A percentile compares a stretch with the other conserved stretches of the same genome.
These are phyloP conservation scores for Hymenochaete sp. DNA, from an alignment of 1,284 basidiomycete genomes.

Conservation along the genomic window DNA sequence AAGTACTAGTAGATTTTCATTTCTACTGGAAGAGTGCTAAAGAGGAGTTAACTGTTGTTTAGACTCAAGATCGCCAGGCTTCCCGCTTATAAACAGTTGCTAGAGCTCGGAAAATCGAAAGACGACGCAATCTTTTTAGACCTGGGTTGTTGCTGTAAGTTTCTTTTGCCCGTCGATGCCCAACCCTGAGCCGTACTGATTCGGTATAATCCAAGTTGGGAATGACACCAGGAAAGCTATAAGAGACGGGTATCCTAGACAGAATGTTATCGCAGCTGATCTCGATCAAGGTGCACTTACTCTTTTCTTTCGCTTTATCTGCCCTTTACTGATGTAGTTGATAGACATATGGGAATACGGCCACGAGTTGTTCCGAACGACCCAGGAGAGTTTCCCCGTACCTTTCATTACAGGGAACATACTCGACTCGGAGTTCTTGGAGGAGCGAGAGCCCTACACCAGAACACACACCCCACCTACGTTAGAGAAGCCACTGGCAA, in stretches of 20 bases:
- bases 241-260: constrained; percentile 21
- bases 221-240: constrained; percentile 22
- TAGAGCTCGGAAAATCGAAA: constrained; percentile 24
- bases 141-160: constrained; percentile 27
- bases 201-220: constrained; percentile 18
- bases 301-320: not conserved
- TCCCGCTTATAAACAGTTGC: constrained; percentile 21
- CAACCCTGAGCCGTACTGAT: not conserved
- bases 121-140: constrained; percentile 25
- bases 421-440: constrained; percentile 26
- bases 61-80: constrained; percentile 21
- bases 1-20: too few relatives aligned
- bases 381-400: constrained; percentile 19
- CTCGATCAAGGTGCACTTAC: constrained; percentile 16
- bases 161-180: constrained; percentile 6
- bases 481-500: constrained; percentile 28
- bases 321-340: not conserved
- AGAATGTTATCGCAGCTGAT: constrained; percentile 21
- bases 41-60: too few relatives aligned
- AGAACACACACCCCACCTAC: constrained; percentile 21
- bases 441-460: constrained; percentile 24
- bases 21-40: too few relatives aligned
- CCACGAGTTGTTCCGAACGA: constrained; percentile 21
- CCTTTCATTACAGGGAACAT: constrained; percentile 21
- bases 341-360: constrained; percentile 23